Conservation (phyloP, 2,329 filamentous ascomycete species). For the Thermothelomyces thermophilus region DNA sequence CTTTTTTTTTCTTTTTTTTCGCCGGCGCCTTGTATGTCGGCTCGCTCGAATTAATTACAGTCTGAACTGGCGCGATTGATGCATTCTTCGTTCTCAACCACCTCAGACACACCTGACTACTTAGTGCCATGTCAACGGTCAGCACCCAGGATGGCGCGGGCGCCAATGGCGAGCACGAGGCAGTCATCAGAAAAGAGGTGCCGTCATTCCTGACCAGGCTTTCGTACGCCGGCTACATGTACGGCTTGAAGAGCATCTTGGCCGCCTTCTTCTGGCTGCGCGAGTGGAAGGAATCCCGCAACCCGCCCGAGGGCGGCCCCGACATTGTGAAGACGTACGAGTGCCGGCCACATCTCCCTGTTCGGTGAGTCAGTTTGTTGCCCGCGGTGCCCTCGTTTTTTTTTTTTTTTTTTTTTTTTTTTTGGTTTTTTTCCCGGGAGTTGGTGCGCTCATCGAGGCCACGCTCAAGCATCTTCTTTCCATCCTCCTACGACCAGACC, state of each 20-base stretch:
- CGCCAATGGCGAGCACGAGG: neutral
- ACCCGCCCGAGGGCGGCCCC: slow-evolving; percentile 25
- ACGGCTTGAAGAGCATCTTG: slow-evolving; percentile 24
- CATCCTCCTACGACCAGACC: slow-evolving; percentile 30
- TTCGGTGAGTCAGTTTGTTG: slow-evolving; percentile 31
- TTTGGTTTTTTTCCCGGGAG: neutral
- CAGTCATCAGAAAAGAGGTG: slow-evolving; percentile 4
- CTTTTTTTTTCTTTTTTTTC: too few species aligned
- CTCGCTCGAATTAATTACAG: too few species aligned
- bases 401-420: neutral
- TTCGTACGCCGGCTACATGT: slow-evolving; percentile 23
- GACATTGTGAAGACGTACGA: slow-evolving; percentile 32
- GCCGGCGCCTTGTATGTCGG: too few species aligned
- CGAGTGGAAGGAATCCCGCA: slow-evolving; percentile 27
- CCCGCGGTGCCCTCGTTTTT: neutral
- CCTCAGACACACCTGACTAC: too few species aligned
- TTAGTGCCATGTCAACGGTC: neutral
- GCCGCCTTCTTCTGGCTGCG: slow-evolving; percentile 21
- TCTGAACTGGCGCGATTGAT: too few species aligned
- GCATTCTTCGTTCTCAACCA: too few species aligned
- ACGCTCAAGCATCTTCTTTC: slow-evolving; percentile 35
- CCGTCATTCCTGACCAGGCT: slow-evolving; percentile 24
- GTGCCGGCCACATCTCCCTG: slow-evolving; percentile 29
- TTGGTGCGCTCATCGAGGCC: neutral
- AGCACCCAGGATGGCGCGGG: neutral